Base-by-base conservation (phyloP, 2,329 filamentous ascomycete species). In the Elsinoe necatrix region DNA sequence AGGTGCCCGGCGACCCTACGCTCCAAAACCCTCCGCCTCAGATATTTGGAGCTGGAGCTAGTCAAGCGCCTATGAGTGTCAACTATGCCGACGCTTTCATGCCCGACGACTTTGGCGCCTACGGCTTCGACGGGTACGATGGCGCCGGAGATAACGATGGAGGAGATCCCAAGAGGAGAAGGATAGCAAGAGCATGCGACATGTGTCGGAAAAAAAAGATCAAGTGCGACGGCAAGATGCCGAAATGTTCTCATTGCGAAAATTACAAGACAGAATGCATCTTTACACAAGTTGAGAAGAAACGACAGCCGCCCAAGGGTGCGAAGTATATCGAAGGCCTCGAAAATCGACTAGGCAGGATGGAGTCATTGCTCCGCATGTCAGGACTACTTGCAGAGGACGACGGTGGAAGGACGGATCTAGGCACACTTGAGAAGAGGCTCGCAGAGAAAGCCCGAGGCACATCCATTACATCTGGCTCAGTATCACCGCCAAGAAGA, bases 211-310 rank as follows among this genome's bases (percentile, higher is more conserved):
- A 95, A 75, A 86, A 86, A 73, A 95, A 92, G 79, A 93, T 97
- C 73, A 97, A 97, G 75, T 97, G 92, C 72, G 93, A 97, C 69
- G 92, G 93, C 63, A 95, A 95, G 74, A 83, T 95, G 73, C 92
- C 93, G 35, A 84, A 90, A 59, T 98, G 93, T 73, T 91, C 89
- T 6, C 93, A 97, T 73, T 98, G 92, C 71, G 86, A 87, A 70
- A 97, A 96, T 71, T 96, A 96, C 77, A 96, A 96, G 78, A 96
- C 91, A 4, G 90, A 95, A 65, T 98, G 92, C 71, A 82, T 95
- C 64, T 97, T 97, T 69, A 97, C 93, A 0, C 90, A 95, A 69
- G 91, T 97, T 35, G 93, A 98, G 76, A 98, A 98, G 83, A 98
- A 98, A 79, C 82, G 93, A 58, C 93, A 87, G 71, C 92, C 93